Evolutionary conservation across 495 filamentous ascomycete genomes (phyloP).

Genomic region (Letharia columbiana): DNA sequence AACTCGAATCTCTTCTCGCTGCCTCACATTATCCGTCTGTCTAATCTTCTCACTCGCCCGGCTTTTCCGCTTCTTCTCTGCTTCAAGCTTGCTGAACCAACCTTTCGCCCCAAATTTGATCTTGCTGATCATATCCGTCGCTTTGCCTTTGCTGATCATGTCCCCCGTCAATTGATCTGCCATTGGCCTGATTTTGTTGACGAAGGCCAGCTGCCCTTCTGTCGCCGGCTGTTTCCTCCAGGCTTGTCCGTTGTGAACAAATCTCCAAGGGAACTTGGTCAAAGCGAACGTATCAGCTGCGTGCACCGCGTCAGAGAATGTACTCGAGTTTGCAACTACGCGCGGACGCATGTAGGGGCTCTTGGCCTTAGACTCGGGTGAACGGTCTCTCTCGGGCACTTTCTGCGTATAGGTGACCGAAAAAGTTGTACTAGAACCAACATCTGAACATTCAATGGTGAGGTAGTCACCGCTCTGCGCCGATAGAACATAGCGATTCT

Average conservation of each 20-base stretch:
- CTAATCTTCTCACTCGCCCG: slow-evolving; percentile 30
- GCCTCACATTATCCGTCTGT: slow-evolving; percentile 34
- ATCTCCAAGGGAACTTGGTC: slow-evolving; percentile 44
- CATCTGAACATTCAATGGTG: slow-evolving; percentile 45
- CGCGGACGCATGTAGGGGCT: slow-evolving; percentile 58
- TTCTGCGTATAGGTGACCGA: slow-evolving; percentile 24
- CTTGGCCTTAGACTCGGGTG: slow-evolving; percentile 27
- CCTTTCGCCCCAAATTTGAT: slow-evolving; percentile 73
- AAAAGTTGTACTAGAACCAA: slow-evolving; percentile 2
- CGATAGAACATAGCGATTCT: slow-evolving; percentile 57
- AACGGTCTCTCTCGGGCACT: slow-evolving; percentile 16
- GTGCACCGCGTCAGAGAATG: slow-evolving; percentile 64
- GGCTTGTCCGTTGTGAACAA: slow-evolving; percentile 29
- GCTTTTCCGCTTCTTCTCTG: slow-evolving; percentile 38
- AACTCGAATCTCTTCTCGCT: slow-evolving; percentile 52
- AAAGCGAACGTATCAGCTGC: slow-evolving; percentile 74
- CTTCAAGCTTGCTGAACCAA: slow-evolving; percentile 48
- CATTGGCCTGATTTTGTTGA: slow-evolving; percentile 57
- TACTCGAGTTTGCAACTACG: slow-evolving; percentile 47
- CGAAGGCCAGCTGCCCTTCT: slow-evolving; percentile 55
- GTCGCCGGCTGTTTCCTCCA: slow-evolving; percentile 67
- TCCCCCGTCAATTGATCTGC: slow-evolving; percentile 44
- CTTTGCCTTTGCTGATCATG: slow-evolving; percentile 68
- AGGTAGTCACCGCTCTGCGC: slow-evolving; percentile 48
- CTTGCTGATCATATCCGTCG: slow-evolving; percentile 89